Evolutionary conservation across 2,329 filamentous ascomycete genomes (phyloP).

Genomic region (Macrophomina pseudophaseolina): DNA sequence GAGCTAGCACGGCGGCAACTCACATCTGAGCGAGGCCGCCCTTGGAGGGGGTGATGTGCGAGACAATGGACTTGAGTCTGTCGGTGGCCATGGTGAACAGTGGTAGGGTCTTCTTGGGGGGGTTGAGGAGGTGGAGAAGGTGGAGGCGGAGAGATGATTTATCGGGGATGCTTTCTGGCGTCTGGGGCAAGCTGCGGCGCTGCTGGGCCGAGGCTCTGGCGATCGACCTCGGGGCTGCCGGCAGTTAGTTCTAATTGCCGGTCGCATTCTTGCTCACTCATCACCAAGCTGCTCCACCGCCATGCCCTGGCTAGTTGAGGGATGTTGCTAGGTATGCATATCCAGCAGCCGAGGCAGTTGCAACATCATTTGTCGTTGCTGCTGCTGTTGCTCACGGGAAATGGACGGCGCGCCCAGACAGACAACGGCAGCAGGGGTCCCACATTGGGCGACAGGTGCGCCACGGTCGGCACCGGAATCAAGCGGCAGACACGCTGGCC

Average conservation of each 20-base stretch:
- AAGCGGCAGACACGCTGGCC: not conserved
- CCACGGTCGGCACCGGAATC: not conserved
- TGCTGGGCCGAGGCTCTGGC: slow-evolving; percentile 23
- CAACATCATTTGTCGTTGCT: too few species aligned
- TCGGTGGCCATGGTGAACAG: slow-evolving; percentile 71
- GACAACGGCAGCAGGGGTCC: too few species aligned
- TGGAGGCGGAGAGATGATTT: slow-evolving; percentile 24
- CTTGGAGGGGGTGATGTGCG: slow-evolving; percentile 78
- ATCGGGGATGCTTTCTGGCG: slow-evolving; percentile 5
- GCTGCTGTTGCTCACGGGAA: too few species aligned
- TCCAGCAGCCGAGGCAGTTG: too few species aligned
- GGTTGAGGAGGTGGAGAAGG: not conserved
- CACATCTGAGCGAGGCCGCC: slow-evolving; percentile 79
- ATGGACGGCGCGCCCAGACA: too few species aligned
- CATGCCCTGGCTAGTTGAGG: too few species aligned
- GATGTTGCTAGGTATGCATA: too few species aligned
- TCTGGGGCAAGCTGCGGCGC: slow-evolving; percentile 7
- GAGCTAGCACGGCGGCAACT: slow-evolving; percentile 44
- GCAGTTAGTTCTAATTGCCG: slow-evolving; percentile 14
- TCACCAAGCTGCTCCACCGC: not conserved
- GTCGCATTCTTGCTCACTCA: not conserved
- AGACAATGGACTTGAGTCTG: slow-evolving; percentile 84
- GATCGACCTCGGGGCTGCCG: slow-evolving; percentile 27
- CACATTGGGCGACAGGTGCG: not conserved
- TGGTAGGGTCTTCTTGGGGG: not conserved